These are phyloP conservation scores for Sphaerulina musiva DNA, from an alignment of 2,329 filamentous ascomycete species.

Conservation along the genomic window DNA sequence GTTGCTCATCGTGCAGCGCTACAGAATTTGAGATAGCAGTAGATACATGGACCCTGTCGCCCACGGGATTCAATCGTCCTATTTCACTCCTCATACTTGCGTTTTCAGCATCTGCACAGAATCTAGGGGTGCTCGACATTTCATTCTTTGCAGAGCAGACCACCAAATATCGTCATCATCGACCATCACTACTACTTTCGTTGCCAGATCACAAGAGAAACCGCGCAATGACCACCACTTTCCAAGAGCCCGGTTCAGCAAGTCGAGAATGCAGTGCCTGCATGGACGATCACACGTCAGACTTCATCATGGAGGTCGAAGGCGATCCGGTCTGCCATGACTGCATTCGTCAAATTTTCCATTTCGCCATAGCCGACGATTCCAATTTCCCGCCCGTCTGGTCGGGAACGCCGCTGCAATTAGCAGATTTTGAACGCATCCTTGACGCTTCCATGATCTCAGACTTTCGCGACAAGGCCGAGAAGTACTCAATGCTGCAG, in stretches of 20 bases:
- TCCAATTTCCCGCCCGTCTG: slow-evolving; percentile 2
- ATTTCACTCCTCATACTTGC: no score
- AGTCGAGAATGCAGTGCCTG: neutral
- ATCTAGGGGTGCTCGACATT: no score
- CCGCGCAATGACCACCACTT: no score
- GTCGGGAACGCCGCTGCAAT: neutral
- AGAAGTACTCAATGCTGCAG: neutral
- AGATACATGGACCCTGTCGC: no score
- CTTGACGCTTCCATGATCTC: neutral
- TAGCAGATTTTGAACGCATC: neutral
- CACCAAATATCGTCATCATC: no score
- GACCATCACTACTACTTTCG: no score
- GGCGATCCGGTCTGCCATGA: neutral
- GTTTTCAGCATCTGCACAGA: no score
- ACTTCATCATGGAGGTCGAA: neutral
- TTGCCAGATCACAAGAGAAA: no score
- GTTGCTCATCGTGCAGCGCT: no score
- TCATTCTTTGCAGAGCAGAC: no score
- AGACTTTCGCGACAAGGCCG: neutral
- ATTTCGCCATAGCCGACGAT: neutral
- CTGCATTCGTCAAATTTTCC: neutral
- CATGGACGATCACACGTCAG: neutral
- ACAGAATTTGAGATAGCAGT: no score
- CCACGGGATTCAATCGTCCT: no score
- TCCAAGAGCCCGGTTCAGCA: neutral